Evolutionary conservation across 345 rosid species (phyloP).

Genomic region (Euphorbia peplus): DNA sequence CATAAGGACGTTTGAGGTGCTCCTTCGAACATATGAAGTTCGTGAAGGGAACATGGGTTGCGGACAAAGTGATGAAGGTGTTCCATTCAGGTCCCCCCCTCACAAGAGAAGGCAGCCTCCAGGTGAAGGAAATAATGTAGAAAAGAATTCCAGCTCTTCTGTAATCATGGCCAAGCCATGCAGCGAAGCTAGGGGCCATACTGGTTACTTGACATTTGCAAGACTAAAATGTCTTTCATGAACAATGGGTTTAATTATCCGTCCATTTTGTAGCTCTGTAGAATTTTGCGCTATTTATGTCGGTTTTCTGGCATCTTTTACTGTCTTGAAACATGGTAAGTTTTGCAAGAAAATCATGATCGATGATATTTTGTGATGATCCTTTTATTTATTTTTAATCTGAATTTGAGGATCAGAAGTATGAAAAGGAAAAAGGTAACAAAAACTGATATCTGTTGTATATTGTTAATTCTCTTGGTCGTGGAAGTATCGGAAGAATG

Average conservation of each 20-base stretch:
- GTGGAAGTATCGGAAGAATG: background rate
- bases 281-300: background rate
- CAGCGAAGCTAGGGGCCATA: constrained; percentile 83
- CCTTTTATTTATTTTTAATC: background rate
- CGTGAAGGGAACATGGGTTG: constrained; percentile 53
- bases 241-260: constrained; percentile 3
- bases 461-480: background rate
- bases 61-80: constrained; percentile 32
- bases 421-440: background rate
- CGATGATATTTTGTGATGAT: background rate
- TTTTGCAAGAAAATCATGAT: background rate
- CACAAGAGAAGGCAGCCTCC: constrained; percentile 71
- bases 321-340: background rate
- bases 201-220: constrained; percentile 91
- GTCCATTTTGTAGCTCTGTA: background rate
- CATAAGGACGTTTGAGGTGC: constrained; percentile 82
- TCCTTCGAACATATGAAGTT: constrained; percentile 78
- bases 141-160: constrained; percentile 28
- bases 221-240: constrained; percentile 56
- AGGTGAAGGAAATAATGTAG: constrained; percentile 30
- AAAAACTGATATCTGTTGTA: background rate
- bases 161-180: constrained; percentile 70
- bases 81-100: constrained; percentile 38
- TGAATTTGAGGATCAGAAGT: background rate
- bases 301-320: background rate